These are phyloP conservation scores for Pichia cactophila DNA, from an alignment of 1,139 yeast species.

Conservation along the genomic window DNA sequence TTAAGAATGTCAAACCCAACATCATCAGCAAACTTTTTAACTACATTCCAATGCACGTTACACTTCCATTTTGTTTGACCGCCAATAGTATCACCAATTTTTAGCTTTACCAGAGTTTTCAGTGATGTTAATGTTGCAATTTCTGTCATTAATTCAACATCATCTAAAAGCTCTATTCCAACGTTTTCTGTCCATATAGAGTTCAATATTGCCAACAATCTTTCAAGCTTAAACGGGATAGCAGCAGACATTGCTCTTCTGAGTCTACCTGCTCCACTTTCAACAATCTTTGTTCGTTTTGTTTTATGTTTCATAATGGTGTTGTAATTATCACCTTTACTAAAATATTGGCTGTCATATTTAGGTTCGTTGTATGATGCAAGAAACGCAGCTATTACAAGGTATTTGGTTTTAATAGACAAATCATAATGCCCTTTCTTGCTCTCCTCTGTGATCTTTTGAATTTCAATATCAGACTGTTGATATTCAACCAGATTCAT, in stretches of 20 bases:
- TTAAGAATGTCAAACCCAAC: constrained; percentile 41
- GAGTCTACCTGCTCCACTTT: constrained; percentile 30
- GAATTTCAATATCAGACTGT: neutral
- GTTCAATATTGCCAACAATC: constrained; percentile 44
- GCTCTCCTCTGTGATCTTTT: constrained; percentile 1
- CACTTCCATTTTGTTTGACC: constrained; percentile 50
- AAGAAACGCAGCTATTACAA: constrained; percentile 45
- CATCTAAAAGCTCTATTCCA: constrained; percentile 32
- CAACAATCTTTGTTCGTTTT: constrained; percentile 28
- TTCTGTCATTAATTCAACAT: constrained; percentile 43
- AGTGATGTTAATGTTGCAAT: constrained; percentile 44
- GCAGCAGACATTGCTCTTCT: constrained; percentile 37
- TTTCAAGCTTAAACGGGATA: constrained; percentile 43
- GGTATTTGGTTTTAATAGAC: constrained; percentile 41
- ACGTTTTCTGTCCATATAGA: constrained; percentile 34
- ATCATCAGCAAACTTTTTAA: constrained; percentile 38
- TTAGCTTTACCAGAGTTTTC: constrained; percentile 34
- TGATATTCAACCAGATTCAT: constrained; percentile 8
- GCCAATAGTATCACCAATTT: constrained; percentile 41
- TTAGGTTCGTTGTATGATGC: constrained; percentile 43
- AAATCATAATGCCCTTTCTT: constrained; percentile 31
- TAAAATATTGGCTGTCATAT: constrained; percentile 32
- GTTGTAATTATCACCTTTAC: constrained; percentile 19
- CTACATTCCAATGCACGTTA: constrained; percentile 40
- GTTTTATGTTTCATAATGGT: constrained; percentile 18